These are phyloP conservation scores for Tetradesmus lagerheimii DNA, from an alignment of 139 green algal species.

Conservation along the genomic window DNA sequence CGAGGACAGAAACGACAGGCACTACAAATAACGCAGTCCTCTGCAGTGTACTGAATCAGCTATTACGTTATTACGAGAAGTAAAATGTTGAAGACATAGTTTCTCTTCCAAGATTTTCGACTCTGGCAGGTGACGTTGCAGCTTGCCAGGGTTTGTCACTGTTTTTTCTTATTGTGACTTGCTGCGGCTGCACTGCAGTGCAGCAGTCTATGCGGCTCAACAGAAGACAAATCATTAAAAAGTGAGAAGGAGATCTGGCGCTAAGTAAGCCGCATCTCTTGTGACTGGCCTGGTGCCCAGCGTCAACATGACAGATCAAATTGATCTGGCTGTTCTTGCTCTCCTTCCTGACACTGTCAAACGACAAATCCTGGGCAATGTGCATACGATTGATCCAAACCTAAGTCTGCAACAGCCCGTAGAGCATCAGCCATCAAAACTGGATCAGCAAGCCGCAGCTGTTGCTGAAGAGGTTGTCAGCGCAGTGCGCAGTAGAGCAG, in stretches of 20 bases:
- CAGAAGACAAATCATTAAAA: too few relatives aligned
- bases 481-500: neutral
- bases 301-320: constrained; percentile 7
- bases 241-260: too few relatives aligned
- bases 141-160: neutral
- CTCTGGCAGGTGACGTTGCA: neutral
- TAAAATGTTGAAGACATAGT: too few relatives aligned
- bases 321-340: neutral
- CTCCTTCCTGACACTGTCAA: constrained; percentile 38
- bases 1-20: neutral
- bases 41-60: neutral
- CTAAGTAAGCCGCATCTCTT: neutral
- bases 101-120: too few relatives aligned
- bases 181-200: too few relatives aligned
- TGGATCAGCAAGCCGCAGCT: neutral
- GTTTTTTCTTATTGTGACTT: neutral
- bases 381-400: neutral
- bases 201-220: too few relatives aligned
- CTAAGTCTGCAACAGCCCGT: neutral
- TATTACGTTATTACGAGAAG: neutral
- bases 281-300: neutral
- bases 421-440: neutral
- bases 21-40: neutral
- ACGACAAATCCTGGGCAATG: constrained; percentile 13
- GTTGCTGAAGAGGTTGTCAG: neutral